Evolutionary conservation across 768 basidiomycete species (phyloP).

Genomic region (Kockovaella imperatae): DNA sequence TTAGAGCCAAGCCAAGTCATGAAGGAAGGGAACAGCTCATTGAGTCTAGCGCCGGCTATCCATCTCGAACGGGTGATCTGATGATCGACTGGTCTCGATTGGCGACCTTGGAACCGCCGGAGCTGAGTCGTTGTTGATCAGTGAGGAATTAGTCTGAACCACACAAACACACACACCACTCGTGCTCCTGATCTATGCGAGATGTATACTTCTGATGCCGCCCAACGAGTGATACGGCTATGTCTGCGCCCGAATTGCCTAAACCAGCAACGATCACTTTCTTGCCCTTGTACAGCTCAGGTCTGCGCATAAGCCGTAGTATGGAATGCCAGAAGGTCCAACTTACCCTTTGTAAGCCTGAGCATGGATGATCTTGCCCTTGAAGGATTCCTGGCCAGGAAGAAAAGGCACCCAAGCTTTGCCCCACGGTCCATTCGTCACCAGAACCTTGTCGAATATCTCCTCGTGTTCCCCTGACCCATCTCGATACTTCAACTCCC

Average conservation of each 20-base stretch:
- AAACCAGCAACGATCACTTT: slow-evolving; percentile 10
- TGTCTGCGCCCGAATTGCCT: slow-evolving; percentile 10
- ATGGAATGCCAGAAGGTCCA: background rate
- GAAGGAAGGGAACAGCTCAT: background rate
- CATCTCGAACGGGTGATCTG: background rate
- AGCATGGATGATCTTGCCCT: slow-evolving; percentile 2
- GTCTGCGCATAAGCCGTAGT: slow-evolving; percentile 1
- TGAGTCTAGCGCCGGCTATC: background rate
- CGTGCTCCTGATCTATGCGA: slow-evolving; percentile 10
- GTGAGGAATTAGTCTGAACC: too few relatives aligned
- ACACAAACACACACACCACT: slow-evolving; percentile 4
- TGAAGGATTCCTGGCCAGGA: background rate
- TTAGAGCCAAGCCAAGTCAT: background rate
- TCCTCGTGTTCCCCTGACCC: background rate
- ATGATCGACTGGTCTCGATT: slow-evolving; percentile 1
- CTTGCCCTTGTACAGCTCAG: slow-evolving; percentile 7
- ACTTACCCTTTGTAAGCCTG: slow-evolving; percentile 15
- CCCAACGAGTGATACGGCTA: slow-evolving; percentile 4
- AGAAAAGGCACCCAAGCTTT: background rate
- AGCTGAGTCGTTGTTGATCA: too few relatives aligned
- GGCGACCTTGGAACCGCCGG: background rate
- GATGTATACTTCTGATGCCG: slow-evolving; percentile 7
- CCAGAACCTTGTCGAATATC: slow-evolving; percentile 5
- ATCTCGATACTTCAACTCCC: too few relatives aligned
- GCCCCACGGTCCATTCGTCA: slow-evolving; percentile 7